Percentiles rank a stretch among this genome's conserved stretches.
phyloP scores from a whole-genome alignment of 2,329 filamentous ascomycete species.

The Leptographium procerum region DNA sequence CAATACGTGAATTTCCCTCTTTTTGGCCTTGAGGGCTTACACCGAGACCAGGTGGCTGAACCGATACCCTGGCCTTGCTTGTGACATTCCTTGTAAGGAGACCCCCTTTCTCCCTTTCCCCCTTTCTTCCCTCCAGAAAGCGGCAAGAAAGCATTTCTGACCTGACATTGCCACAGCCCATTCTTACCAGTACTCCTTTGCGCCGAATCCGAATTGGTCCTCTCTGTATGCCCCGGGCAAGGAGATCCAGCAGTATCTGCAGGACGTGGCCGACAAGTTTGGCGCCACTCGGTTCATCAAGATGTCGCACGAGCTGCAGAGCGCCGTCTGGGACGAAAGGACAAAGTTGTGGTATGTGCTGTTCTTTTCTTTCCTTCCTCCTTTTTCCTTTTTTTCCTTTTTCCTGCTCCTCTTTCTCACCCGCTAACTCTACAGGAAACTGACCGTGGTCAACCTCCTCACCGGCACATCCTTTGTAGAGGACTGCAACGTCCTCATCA shows the following conservation, averaged over 20 bases:
- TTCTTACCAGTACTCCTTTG: slow-evolving; percentile 44
- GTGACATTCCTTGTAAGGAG: slow-evolving; percentile 24
- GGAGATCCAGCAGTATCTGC: slow-evolving; percentile 40
- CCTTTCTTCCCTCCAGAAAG: not conserved
- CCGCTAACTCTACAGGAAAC: slow-evolving; percentile 12
- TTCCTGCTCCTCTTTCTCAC: too few species aligned
- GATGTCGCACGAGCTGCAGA: slow-evolving; percentile 27
- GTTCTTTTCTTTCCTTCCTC: not conserved
- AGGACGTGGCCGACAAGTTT: slow-evolving; percentile 32
- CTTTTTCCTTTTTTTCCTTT: too few species aligned
- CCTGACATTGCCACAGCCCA: slow-evolving; percentile 24
- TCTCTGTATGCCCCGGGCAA: slow-evolving; percentile 34
- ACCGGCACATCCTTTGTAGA: slow-evolving; percentile 28
- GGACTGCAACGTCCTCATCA: slow-evolving; percentile 27
- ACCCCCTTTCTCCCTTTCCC: not conserved
- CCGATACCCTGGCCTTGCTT: slow-evolving; percentile 23
- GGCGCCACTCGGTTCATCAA: slow-evolving; percentile 35
- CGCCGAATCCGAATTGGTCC: slow-evolving; percentile 43
- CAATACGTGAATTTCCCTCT: too few species aligned
- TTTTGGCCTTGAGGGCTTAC: too few species aligned
- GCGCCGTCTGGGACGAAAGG: slow-evolving; percentile 28
- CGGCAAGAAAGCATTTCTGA: too few species aligned
- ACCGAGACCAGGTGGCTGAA: too few species aligned
- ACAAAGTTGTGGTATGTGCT: slow-evolving; percentile 25
- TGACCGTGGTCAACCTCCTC: slow-evolving; percentile 22